Evolutionary conservation across 139 green algal species (phyloP).

Genomic region (Volvox reticuliferus): DNA sequence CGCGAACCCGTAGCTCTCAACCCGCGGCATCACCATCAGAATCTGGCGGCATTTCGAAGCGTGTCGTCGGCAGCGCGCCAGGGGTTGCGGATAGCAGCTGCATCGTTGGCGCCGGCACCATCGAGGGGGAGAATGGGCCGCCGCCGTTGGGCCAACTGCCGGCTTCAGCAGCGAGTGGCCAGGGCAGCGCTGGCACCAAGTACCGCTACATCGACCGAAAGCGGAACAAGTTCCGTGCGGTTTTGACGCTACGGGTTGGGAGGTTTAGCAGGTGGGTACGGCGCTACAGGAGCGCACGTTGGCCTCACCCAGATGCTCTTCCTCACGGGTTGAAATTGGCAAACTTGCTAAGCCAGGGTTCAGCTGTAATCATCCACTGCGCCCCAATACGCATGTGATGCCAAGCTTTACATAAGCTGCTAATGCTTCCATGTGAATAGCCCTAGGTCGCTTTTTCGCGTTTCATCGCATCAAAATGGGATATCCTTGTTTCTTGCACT

Average conservation of each 20-base stretch:
- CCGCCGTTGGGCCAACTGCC: not conserved
- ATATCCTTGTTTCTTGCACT: not conserved
- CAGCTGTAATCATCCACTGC: not conserved
- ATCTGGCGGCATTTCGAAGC: too few species aligned
- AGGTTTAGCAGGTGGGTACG: not conserved
- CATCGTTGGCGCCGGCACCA: not conserved
- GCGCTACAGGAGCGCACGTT: not conserved
- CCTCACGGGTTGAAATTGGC: too few species aligned
- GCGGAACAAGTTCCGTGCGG: not conserved
- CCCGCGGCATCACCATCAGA: too few species aligned
- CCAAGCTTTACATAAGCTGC: not conserved
- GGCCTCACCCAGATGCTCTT: not conserved
- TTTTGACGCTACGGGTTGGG: not conserved
- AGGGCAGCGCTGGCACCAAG: not conserved
- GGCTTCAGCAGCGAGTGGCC: not conserved
- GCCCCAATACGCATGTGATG: not conserved
- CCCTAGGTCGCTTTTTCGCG: too few species aligned
- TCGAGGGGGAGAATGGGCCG: not conserved
- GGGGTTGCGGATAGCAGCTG: not conserved
- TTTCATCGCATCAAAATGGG: too few species aligned
- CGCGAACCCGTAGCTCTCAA: not conserved
- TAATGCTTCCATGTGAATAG: too few species aligned
- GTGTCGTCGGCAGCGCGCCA: not conserved
- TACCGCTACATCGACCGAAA: conserved; percentile 6
- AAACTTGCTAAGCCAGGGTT: too few species aligned